Evolutionary conservation across 1,284 basidiomycete genomes (phyloP).

Genomic region (Rhodotorula sp.): DNA sequence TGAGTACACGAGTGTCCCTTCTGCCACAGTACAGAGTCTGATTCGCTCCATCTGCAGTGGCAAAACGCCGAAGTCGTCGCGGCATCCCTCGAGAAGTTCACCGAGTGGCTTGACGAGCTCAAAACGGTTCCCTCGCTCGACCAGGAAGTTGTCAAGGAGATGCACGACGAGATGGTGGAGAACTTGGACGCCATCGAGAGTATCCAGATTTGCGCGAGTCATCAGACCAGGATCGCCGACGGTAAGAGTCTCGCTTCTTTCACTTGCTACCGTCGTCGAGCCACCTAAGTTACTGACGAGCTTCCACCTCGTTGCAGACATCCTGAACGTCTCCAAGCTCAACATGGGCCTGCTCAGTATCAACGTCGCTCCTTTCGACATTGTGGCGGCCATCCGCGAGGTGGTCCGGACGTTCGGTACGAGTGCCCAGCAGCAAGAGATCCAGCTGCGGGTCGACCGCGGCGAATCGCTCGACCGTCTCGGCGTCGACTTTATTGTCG

Average conservation of each 20-base stretch:
- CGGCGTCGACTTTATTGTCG: conserved; percentile 24
- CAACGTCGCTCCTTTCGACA: conserved; percentile 34
- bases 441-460: conserved; percentile 24
- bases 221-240: conserved; percentile 43
- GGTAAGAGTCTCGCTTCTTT: not conserved
- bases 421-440: conserved; percentile 30
- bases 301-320: conserved; percentile 18
- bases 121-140: conserved; percentile 1
- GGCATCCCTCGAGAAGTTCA: conserved; percentile 30
- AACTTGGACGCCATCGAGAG: conserved; percentile 44
- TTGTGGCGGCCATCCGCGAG: conserved; percentile 29
- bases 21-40: no score
- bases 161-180: conserved; percentile 41
- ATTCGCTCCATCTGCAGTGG: not conserved
- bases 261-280: no score
- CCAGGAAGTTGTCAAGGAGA: conserved; percentile 14
- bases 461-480: conserved; percentile 27
- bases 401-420: conserved; percentile 21
- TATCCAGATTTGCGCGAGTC: conserved; percentile 43
- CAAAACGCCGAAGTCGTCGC: conserved; percentile 42
- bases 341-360: conserved; percentile 39
- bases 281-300: not conserved
- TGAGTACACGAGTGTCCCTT: not conserved
- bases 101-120: conserved; percentile 26
- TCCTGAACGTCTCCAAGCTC: conserved; percentile 42